A percentile compares a stretch with the other conserved stretches of the same genome.
These are phyloP conservation scores for Colletotrichum tanaceti DNA, from an alignment of 2,329 filamentous ascomycete species.

Conservation along the genomic window DNA sequence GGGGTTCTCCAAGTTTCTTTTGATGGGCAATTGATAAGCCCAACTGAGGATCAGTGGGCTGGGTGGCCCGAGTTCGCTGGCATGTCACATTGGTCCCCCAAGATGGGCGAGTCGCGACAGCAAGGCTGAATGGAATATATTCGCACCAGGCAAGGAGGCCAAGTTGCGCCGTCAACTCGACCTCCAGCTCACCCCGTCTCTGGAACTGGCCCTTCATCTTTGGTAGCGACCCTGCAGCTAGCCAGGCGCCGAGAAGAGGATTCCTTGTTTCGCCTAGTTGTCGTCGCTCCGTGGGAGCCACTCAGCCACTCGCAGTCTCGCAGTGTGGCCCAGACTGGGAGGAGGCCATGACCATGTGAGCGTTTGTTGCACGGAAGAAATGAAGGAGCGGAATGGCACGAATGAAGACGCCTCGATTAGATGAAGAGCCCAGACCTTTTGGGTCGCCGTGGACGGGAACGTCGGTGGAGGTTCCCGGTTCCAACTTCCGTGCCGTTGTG, in stretches of 20 bases:
- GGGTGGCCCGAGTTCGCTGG: background rate
- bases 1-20: no score
- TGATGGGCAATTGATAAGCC: no score
- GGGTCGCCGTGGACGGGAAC: conserved; percentile 26
- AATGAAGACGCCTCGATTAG: background rate
- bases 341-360: no score
- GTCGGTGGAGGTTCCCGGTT: conserved; percentile 29
- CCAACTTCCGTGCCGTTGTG: conserved; percentile 13
- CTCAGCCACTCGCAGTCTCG: background rate
- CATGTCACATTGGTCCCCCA: background rate
- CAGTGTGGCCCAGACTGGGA: background rate
- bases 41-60: background rate
- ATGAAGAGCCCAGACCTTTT: conserved; percentile 33
- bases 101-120: background rate
- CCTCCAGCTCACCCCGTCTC: no score
- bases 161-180: background rate
- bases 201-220: no score
- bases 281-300: background rate
- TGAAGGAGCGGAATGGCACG: background rate
- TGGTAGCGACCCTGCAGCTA: background rate
- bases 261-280: background rate
- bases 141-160: no score
- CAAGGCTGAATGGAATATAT: background rate
- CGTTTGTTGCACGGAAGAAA: background rate
- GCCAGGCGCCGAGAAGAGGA: background rate